Percentiles rank a stretch among this genome's conserved stretches.
These are phyloP conservation scores for Lagenaria siceraria DNA, from an alignment of 306 rosid genomes.

Conservation along the genomic window DNA sequence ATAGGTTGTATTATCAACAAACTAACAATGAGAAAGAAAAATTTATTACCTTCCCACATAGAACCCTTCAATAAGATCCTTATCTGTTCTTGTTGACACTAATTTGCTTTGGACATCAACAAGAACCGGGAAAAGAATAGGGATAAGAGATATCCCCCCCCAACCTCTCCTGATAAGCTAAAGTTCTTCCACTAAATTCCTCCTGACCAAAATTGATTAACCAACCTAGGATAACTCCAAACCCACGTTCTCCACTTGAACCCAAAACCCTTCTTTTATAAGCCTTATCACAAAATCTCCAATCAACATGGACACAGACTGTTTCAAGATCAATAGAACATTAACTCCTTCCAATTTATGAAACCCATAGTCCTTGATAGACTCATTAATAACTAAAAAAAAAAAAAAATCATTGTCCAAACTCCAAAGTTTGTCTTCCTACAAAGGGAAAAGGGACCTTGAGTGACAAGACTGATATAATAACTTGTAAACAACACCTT, in stretches of 20 bases:
- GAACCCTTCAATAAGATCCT: neutral
- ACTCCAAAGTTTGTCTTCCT: neutral
- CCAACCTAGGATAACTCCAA: neutral
- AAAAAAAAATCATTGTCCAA: neutral
- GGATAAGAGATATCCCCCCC: neutral
- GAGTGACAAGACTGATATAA: neutral
- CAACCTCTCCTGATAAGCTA: neutral
- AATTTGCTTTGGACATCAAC: neutral
- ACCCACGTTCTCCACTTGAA: too few species aligned
- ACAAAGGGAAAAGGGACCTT: neutral
- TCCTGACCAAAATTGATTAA: neutral
- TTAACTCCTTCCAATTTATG: neutral
- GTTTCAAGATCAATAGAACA: neutral
- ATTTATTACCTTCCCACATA: neutral
- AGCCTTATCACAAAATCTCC: neutral
- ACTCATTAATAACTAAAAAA: neutral
- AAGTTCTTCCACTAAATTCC: neutral
- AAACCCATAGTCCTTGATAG: neutral
- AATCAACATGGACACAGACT: neutral
- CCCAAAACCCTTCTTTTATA: neutral
- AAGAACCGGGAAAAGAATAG: neutral
- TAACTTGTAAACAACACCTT: neutral
- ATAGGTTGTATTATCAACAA: neutral
- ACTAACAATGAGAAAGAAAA: neutral
- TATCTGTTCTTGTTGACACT: neutral